Conservation (phyloP, 768 basidiomycete genomes). For the Mycena sanguinolenta region DNA sequence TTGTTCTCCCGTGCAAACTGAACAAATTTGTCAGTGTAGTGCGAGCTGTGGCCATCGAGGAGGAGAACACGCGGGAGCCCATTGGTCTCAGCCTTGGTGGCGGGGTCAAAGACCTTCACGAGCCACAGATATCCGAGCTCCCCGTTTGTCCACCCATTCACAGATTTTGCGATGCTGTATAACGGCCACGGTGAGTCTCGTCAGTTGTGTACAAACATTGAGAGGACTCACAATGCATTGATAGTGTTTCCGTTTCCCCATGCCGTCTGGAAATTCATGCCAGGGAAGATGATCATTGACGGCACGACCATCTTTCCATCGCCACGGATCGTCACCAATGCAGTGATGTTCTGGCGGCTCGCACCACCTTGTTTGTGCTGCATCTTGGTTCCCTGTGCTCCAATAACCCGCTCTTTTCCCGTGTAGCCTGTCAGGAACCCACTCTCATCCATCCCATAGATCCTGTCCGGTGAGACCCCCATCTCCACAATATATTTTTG, state of each 20-base stretch:
- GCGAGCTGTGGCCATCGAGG: conserved; percentile 50
- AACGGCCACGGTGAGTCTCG: not conserved
- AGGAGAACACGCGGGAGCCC: conserved; percentile 41
- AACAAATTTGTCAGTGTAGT: conserved; percentile 41
- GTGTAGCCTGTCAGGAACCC: conserved; percentile 43
- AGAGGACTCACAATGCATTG: conserved; percentile 41
- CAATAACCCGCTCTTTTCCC: conserved; percentile 45
- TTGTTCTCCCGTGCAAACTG: conserved; percentile 41
- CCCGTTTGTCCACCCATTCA: conserved; percentile 47
- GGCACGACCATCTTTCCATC: conserved; percentile 40
- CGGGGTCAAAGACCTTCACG: conserved; percentile 44
- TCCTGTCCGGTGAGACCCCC: conserved; percentile 39
- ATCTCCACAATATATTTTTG: conserved; percentile 43
- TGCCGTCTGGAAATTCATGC: conserved; percentile 40
- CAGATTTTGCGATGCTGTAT: conserved; percentile 41
- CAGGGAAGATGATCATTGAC: conserved; percentile 45
- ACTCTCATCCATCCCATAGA: conserved; percentile 53
- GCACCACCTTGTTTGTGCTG: conserved; percentile 49
- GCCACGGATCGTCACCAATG: conserved; percentile 43
- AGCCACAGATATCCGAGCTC: conserved; percentile 41
- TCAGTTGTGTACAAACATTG: too few species aligned
- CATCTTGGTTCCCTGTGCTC: conserved; percentile 39
- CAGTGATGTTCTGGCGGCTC: conserved; percentile 45
- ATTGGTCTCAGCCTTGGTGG: conserved; percentile 42
- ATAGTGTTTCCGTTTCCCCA: conserved; percentile 43